A percentile compares a stretch with the other conserved stretches of the same genome.
phyloP scores from a whole-genome alignment of 78 protist species.

The Dictyostelium purpureum region DNA sequence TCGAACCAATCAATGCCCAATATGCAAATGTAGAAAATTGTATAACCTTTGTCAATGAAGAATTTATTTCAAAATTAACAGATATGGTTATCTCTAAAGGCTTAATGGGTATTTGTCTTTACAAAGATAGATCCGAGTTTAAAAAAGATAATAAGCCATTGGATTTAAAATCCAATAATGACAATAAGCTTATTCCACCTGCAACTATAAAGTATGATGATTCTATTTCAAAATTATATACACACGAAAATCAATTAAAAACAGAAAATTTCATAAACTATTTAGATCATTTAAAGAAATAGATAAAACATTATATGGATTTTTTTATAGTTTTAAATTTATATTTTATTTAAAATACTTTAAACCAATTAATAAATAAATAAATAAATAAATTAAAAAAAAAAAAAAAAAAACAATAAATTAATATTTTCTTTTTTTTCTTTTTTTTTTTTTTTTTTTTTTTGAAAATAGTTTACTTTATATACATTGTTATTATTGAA shows the following conservation, averaged over 20 bases:
- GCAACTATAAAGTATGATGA: not conserved
- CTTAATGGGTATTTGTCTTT: not conserved
- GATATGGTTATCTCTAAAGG: not conserved
- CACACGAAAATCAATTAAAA: not conserved
- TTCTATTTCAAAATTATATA: not conserved
- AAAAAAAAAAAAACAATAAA: no score
- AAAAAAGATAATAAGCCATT: no score
- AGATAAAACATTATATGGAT: no score
- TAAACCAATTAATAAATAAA: no score
- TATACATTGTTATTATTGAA: no score
- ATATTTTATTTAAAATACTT: no score
- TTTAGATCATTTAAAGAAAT: not conserved
- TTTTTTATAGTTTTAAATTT: no score
- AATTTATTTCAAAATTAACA: not conserved
- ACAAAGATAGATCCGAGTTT: conserved; percentile 3
- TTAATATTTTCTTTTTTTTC: no score
- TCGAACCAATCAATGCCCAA: not conserved
- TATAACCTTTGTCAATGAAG: not conserved
- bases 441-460: no score
- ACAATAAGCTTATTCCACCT: no score
- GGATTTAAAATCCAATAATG: not conserved
- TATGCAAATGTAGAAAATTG: not conserved
- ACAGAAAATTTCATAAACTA: not conserved
- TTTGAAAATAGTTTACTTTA: no score
- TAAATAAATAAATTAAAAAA: no score